These are phyloP conservation scores for Hypoxylon trugodes DNA, from an alignment of 495 filamentous ascomycete species.

Conservation along the genomic window DNA sequence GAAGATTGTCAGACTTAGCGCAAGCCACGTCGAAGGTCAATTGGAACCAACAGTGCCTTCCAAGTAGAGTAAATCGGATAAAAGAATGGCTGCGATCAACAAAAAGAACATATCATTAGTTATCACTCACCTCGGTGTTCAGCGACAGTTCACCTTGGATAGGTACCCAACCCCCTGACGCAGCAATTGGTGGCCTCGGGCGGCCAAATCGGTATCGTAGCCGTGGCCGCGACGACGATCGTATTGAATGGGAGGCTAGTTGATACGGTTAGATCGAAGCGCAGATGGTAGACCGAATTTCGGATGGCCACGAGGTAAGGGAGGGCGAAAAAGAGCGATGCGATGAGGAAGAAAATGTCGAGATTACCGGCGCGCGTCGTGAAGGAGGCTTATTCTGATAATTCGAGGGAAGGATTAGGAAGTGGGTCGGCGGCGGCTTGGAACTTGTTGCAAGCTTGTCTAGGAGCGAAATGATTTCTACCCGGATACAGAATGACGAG, in stretches of 20 bases:
- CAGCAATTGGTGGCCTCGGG: conserved; percentile 36
- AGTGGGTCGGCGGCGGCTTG: conserved; percentile 31
- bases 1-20: conserved; percentile 1
- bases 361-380: conserved; percentile 29
- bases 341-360: conserved; percentile 18
- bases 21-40: conserved; percentile 12
- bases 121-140: conserved; percentile 32
- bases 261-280: conserved; percentile 28
- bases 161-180: conserved; percentile 41
- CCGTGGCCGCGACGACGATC: conserved; percentile 27
- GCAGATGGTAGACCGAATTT: conserved; percentile 4
- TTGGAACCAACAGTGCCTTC: conserved; percentile 7
- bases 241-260: conserved; percentile 9
- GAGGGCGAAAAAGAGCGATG: conserved; percentile 9
- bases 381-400: conserved; percentile 31
- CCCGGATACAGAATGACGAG: conserved; percentile 26
- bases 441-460: conserved; percentile 15
- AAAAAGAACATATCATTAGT: background rate
- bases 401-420: conserved; percentile 33
- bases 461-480: conserved; percentile 13
- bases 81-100: background rate
- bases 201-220: conserved; percentile 27
- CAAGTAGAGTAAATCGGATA: background rate
- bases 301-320: conserved; percentile 1
- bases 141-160: conserved; percentile 24